phyloP scores from a whole-genome alignment of 129 eudicot species.

The Flaveria robusta region DNA sequence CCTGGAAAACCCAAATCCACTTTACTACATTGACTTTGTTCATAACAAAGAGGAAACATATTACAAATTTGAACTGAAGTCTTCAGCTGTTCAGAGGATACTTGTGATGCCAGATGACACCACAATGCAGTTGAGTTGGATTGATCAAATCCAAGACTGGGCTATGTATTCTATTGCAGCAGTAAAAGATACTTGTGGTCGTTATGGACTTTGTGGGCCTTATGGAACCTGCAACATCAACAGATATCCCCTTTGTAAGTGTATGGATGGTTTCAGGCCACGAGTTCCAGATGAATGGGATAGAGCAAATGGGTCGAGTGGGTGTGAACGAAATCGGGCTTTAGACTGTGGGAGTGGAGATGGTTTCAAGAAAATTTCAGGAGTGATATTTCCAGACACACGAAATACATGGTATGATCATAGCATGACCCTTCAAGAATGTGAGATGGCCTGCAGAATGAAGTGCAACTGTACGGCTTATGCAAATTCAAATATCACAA shows the following conservation, averaged over 20 bases:
- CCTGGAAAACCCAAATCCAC: not conserved
- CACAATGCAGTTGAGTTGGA: not conserved
- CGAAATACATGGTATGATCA: constrained; percentile 20
- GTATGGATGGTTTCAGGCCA: constrained; percentile 23
- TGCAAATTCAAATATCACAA: constrained; percentile 24
- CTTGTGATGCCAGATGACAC: not conserved
- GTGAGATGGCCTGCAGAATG: constrained; percentile 33
- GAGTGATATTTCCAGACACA: constrained; percentile 42
- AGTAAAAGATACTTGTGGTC: constrained; percentile 13
- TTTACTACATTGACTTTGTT: not conserved
- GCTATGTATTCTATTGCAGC: not conserved
- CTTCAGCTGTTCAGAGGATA: not conserved
- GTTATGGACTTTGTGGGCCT: constrained; percentile 33
- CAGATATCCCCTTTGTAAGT: constrained; percentile 22
- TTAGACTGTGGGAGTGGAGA: constrained; percentile 22
- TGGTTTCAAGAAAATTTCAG: constrained; percentile 23
- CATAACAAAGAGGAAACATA: not conserved
- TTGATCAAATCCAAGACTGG: constrained; percentile 9
- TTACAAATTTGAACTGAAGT: not conserved
- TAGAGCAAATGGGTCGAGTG: not conserved
- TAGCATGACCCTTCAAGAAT: constrained; percentile 39
- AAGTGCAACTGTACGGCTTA: constrained; percentile 34
- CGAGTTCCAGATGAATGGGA: not conserved
- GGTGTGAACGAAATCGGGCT: not conserved
- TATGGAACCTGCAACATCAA: constrained; percentile 33